phyloP scores from a whole-genome alignment of 768 basidiomycete species.

The Collybia nuda region DNA sequence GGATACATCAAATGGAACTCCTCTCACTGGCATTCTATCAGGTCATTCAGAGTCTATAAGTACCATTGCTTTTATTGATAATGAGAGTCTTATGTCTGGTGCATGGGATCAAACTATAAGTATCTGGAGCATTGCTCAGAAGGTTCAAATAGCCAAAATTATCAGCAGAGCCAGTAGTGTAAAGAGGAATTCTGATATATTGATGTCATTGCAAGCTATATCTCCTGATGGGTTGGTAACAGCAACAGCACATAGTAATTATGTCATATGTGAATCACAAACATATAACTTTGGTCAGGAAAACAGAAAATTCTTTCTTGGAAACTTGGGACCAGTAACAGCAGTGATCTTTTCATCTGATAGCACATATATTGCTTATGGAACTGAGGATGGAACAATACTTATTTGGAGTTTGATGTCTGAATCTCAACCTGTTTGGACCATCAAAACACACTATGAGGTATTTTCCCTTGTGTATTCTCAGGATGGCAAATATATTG shows the following conservation, averaged over 20 bases:
- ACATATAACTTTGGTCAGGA: constrained; percentile 14
- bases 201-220: constrained; percentile 18
- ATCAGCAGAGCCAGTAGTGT: constrained; percentile 7
- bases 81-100: constrained; percentile 27
- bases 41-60: neutral
- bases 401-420: constrained; percentile 17
- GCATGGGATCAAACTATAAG: constrained; percentile 55
- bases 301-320: constrained; percentile 11
- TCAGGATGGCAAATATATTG: constrained; percentile 45
- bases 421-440: neutral
- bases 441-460: constrained; percentile 9
- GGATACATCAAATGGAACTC: neutral
- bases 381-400: constrained; percentile 13
- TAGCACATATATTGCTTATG: constrained; percentile 16
- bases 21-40: neutral
- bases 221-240: constrained; percentile 22
- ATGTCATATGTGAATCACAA: constrained; percentile 19
- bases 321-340: constrained; percentile 18
- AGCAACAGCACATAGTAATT: constrained; percentile 21
- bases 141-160: constrained; percentile 30
- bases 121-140: constrained; percentile 39
- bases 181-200: constrained; percentile 11
- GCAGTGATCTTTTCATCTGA: constrained; percentile 24
- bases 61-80: neutral
- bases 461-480: constrained; percentile 39